A percentile compares a stretch with the other conserved stretches of the same genome.
phyloP scores from a whole-genome alignment of 139 green algal species.

The Ettlia oleoabundans region DNA sequence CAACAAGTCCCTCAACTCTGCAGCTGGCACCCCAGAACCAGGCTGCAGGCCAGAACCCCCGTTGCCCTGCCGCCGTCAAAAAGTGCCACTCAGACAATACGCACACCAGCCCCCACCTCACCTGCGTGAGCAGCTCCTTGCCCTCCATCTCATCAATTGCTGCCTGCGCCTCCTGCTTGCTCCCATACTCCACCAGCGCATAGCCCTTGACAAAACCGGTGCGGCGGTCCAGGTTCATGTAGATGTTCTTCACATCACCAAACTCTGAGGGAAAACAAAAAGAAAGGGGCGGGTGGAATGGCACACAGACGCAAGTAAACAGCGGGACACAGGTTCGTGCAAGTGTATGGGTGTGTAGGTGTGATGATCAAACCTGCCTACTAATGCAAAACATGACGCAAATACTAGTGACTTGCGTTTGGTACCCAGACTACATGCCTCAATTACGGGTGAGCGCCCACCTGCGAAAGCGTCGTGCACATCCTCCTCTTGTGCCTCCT shows the following conservation, averaged over 20 bases:
- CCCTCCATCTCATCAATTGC: conserved; percentile 90
- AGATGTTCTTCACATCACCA: conserved; percentile 95
- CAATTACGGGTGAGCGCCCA: not conserved
- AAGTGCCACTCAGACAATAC: not conserved
- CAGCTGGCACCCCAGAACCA: too few species aligned
- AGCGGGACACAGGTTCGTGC: not conserved
- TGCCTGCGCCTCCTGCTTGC: conserved; percentile 79
- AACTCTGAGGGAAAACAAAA: conserved; percentile 63
- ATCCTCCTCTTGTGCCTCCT: conserved; percentile 96
- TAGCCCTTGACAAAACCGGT: conserved; percentile 77
- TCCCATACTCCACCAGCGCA: conserved; percentile 94
- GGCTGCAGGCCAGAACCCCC: too few species aligned
- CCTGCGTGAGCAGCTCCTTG: conserved; percentile 80
- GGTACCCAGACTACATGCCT: too few species aligned
- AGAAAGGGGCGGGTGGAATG: not conserved
- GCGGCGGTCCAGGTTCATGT: conserved; percentile 96
- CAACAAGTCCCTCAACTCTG: too few species aligned
- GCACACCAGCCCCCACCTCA: not conserved
- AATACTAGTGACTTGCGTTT: too few species aligned
- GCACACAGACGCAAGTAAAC: not conserved
- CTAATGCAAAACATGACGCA: too few species aligned
- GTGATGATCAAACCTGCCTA: too few species aligned
- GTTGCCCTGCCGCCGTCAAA: too few species aligned
- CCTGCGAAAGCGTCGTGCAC: conserved; percentile 87
- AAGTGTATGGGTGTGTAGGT: too few species aligned